phyloP scores from a whole-genome alignment of 805 yeast species.

The Lipomyces oligophaga region DNA sequence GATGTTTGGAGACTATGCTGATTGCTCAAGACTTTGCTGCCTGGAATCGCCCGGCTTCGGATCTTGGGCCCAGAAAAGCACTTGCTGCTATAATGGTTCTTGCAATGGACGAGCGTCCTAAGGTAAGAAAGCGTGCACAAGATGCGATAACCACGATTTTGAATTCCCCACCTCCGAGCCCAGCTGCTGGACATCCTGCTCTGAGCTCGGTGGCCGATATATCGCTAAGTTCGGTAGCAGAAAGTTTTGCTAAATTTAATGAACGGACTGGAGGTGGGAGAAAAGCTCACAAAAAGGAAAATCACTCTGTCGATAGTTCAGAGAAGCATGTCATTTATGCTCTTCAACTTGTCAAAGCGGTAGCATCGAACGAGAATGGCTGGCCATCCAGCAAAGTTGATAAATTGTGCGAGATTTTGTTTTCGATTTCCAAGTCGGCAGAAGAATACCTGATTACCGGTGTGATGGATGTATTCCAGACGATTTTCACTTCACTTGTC shows the following conservation, averaged over 20 bases:
- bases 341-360: constrained; percentile 67
- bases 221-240: constrained; percentile 53
- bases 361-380: constrained; percentile 61
- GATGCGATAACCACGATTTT: constrained; percentile 75
- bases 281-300: constrained; percentile 32
- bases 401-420: constrained; percentile 66
- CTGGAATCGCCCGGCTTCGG: constrained; percentile 52
- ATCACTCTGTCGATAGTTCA: constrained; percentile 26
- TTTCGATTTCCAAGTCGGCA: constrained; percentile 72
- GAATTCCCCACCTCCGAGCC: constrained; percentile 67
- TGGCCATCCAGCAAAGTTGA: constrained; percentile 77
- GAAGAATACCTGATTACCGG: constrained; percentile 82
- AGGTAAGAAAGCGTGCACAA: constrained; percentile 90
- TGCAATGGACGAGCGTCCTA: constrained; percentile 79
- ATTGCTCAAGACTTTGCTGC: constrained; percentile 73
- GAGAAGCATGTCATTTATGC: constrained; percentile 56
- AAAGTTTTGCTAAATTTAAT: constrained; percentile 40
- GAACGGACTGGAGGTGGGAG: constrained; percentile 37
- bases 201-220: constrained; percentile 65
- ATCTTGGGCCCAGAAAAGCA: constrained; percentile 65
- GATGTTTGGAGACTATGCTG: constrained; percentile 75
- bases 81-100: constrained; percentile 71
- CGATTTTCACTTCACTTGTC: constrained; percentile 64
- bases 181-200: constrained; percentile 74
- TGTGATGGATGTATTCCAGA: constrained; percentile 80